Percentiles rank a stretch among this genome's conserved stretches.
Conservation (phyloP, 1,284 basidiomycete genomes). For the Irpex sp. region DNA sequence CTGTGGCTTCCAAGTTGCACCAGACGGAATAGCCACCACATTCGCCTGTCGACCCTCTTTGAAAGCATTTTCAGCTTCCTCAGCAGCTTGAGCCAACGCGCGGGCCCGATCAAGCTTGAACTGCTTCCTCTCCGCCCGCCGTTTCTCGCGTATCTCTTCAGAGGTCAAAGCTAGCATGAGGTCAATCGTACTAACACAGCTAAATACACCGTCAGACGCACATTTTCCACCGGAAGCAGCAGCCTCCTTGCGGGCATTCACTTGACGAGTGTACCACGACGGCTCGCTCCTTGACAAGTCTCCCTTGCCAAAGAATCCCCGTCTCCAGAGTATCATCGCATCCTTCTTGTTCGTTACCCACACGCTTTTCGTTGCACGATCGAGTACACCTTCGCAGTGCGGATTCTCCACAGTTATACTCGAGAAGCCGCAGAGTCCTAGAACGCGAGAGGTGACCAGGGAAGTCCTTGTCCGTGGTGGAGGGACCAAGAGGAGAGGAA, state of each 20-base stretch:
- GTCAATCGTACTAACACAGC: neutral
- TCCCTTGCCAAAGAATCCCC: constrained; percentile 98
- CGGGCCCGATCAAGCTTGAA: constrained; percentile 90
- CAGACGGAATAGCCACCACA: constrained; percentile 57
- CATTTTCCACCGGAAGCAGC: constrained; percentile 45
- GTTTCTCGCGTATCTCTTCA: constrained; percentile 84
- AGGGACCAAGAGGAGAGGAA: constrained; percentile 57
- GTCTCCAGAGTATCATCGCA: constrained; percentile 74
- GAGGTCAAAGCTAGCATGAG: constrained; percentile 59
- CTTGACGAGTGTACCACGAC: constrained; percentile 80
- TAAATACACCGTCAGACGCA: constrained; percentile 25
- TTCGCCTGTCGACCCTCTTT: constrained; percentile 53
- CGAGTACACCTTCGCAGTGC: constrained; percentile 68
- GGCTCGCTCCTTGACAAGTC: constrained; percentile 92
- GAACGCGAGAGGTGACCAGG: constrained; percentile 36
- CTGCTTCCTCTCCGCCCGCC: constrained; percentile 81
- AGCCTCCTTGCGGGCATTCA: constrained; percentile 53
- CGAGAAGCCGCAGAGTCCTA: constrained; percentile 54
- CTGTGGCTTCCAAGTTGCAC: constrained; percentile 69
- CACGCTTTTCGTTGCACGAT: constrained; percentile 71
- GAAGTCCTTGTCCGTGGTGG: constrained; percentile 33
- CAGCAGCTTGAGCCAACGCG: constrained; percentile 69
- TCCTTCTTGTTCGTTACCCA: constrained; percentile 70
- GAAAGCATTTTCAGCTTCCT: constrained; percentile 73
- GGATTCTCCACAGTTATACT: constrained; percentile 50